Percentiles rank a stretch among this genome's conserved stretches.
These are phyloP conservation scores for Fraxinus ornus DNA, from an alignment of 305 asterid species.

Conservation along the genomic window DNA sequence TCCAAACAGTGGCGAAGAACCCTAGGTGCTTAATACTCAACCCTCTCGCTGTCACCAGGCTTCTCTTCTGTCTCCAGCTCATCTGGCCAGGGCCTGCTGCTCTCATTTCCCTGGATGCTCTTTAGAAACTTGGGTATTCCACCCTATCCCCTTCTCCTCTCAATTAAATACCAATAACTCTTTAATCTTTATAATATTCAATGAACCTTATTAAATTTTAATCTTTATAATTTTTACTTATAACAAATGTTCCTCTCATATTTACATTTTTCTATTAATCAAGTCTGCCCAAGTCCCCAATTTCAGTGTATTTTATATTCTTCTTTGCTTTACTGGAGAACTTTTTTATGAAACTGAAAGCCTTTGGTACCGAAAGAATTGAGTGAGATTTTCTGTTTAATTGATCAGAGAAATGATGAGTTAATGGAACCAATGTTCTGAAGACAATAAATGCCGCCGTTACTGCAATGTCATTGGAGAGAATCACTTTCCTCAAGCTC, in stretches of 20 bases:
- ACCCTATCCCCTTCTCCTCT: background rate
- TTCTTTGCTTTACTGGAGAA: background rate
- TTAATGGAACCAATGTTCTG: background rate
- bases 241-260: background rate
- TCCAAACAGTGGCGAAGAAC: background rate
- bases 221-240: background rate
- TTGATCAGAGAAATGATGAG: background rate
- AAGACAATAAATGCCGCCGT: background rate
- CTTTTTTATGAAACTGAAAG: background rate
- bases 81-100: background rate
- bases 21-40: background rate
- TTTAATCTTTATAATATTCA: background rate
- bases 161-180: background rate
- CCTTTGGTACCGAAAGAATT: background rate
- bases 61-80: background rate
- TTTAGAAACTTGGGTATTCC: background rate
- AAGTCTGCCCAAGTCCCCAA: background rate
- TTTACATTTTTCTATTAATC: background rate
- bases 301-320: background rate
- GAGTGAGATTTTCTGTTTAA: background rate
- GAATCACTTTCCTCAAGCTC: background rate
- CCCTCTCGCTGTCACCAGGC: background rate
- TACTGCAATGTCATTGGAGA: background rate
- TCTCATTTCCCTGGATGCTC: background rate
- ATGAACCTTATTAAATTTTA: background rate